phyloP scores from a whole-genome alignment of 768 basidiomycete genomes.

The Kwoniella dejecticola region DNA sequence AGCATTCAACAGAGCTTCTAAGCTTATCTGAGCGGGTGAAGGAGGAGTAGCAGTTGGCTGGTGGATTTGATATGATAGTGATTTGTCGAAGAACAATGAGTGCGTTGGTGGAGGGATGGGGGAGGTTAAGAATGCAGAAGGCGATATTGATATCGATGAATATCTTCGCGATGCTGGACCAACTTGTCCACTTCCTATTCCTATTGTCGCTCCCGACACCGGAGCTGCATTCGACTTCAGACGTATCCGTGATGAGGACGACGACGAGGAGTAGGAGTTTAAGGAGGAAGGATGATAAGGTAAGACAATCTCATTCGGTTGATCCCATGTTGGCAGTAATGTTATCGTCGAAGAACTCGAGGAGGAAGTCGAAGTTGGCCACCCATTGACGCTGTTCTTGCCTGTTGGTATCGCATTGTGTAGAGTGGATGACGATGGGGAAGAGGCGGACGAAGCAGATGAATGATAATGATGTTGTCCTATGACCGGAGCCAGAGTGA shows the following conservation, averaged over 20 bases:
- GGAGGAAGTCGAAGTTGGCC: conserved; percentile 11
- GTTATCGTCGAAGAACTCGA: conserved; percentile 23
- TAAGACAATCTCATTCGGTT: conserved; percentile 20
- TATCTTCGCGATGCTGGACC: conserved; percentile 13
- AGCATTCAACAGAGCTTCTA: conserved; percentile 16
- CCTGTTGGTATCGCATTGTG: not conserved
- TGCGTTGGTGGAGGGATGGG: conserved; percentile 16
- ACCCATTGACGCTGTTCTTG: conserved; percentile 3
- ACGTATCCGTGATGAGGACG: not conserved
- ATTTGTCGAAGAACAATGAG: conserved; percentile 20
- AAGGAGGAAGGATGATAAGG: conserved; percentile 2
- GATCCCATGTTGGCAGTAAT: conserved; percentile 35
- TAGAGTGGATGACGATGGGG: conserved; percentile 15
- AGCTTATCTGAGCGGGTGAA: conserved; percentile 21
- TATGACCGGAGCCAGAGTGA: conserved; percentile 27
- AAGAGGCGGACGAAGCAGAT: conserved; percentile 11
- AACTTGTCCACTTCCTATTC: not conserved
- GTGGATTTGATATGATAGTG: conserved; percentile 3
- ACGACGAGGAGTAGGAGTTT: too few species aligned
- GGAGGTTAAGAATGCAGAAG: conserved; percentile 22
- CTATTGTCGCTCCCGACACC: not conserved
- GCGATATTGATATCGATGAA: conserved; percentile 12
- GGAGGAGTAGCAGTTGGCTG: not conserved
- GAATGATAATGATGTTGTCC: conserved; percentile 13
- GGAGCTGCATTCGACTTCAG: not conserved